Evolutionary conservation across 805 yeast genomes (phyloP).

Genomic region (Myxozyma melibiosi): DNA sequence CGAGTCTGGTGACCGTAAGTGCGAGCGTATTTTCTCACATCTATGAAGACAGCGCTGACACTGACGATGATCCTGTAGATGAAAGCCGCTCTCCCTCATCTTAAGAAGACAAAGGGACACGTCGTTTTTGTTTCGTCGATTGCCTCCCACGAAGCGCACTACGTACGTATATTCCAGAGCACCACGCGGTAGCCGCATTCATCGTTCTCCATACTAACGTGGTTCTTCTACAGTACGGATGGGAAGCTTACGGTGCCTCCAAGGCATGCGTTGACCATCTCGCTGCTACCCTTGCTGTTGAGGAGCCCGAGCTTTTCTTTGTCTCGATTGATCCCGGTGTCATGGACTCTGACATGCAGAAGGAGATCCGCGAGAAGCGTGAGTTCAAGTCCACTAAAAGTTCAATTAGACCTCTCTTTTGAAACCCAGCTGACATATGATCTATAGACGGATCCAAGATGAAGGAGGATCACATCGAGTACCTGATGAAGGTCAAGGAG

Average conservation of each 20-base stretch:
- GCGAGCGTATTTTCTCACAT: not conserved
- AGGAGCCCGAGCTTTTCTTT: slow-evolving; percentile 60
- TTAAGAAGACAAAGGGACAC: slow-evolving; percentile 60
- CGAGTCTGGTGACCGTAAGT: slow-evolving; percentile 53
- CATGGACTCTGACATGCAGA: slow-evolving; percentile 89
- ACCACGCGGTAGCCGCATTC: too few species aligned
- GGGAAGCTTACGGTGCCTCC: slow-evolving; percentile 91
- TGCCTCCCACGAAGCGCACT: slow-evolving; percentile 48
- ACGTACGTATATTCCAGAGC: slow-evolving; percentile 12
- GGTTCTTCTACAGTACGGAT: slow-evolving; percentile 52
- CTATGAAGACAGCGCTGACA: not conserved
- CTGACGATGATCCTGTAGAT: slow-evolving; percentile 9
- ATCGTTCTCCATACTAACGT: not conserved
- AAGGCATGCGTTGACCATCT: slow-evolving; percentile 89
- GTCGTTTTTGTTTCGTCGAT: slow-evolving; percentile 84
- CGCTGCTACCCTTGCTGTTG: slow-evolving; percentile 65
- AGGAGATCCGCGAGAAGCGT: slow-evolving; percentile 65
- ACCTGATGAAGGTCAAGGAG: slow-evolving; percentile 41
- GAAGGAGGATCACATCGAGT: slow-evolving; percentile 25
- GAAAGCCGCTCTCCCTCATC: slow-evolving; percentile 56
- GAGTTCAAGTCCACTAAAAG: too few species aligned
- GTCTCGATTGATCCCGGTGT: slow-evolving; percentile 92
- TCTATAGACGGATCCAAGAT: slow-evolving; percentile 24
- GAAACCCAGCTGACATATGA: not conserved
- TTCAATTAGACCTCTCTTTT: not conserved